phyloP scores from a whole-genome alignment of 495 filamentous ascomycete species.

The Daldinia vernicosa region DNA sequence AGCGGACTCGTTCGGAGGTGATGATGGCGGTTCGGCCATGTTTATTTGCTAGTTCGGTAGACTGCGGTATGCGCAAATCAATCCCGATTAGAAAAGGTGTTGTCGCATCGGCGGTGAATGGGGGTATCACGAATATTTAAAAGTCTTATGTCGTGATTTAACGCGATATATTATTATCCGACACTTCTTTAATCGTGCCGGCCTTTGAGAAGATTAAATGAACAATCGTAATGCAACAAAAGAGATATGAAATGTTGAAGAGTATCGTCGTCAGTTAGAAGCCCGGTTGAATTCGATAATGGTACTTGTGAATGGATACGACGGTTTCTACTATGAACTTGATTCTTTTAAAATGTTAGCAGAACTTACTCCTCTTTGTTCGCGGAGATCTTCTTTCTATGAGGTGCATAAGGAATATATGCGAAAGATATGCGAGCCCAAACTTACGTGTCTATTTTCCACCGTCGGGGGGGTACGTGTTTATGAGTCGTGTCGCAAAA shows the following conservation, averaged over 20 bases:
- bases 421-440: background rate
- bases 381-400: slow-evolving; percentile 21
- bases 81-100: slow-evolving; percentile 34
- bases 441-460: slow-evolving; percentile 37
- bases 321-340: slow-evolving; percentile 5
- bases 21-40: slow-evolving; percentile 72
- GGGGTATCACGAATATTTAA: slow-evolving; percentile 1
- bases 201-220: slow-evolving; percentile 10
- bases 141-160: slow-evolving; percentile 10
- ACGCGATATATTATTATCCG: slow-evolving; percentile 24
- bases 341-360: slow-evolving; percentile 24
- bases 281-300: slow-evolving; percentile 15
- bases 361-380: slow-evolving; percentile 23
- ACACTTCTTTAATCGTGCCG: slow-evolving; percentile 18
- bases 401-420: slow-evolving; percentile 5
- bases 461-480: slow-evolving; percentile 11
- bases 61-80: slow-evolving; percentile 38
- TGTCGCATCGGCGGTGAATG: slow-evolving; percentile 40
- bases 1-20: slow-evolving; percentile 65
- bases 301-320: slow-evolving; percentile 24
- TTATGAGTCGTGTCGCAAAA: slow-evolving; percentile 22
- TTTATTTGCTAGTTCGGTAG: slow-evolving; percentile 25
- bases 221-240: slow-evolving; percentile 35
- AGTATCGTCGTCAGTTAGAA: slow-evolving; percentile 17
- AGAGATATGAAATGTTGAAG: slow-evolving; percentile 15